Conservation (phyloP, 352 stramenopile genomes). For the Globisporangium cylindrosporum region DNA sequence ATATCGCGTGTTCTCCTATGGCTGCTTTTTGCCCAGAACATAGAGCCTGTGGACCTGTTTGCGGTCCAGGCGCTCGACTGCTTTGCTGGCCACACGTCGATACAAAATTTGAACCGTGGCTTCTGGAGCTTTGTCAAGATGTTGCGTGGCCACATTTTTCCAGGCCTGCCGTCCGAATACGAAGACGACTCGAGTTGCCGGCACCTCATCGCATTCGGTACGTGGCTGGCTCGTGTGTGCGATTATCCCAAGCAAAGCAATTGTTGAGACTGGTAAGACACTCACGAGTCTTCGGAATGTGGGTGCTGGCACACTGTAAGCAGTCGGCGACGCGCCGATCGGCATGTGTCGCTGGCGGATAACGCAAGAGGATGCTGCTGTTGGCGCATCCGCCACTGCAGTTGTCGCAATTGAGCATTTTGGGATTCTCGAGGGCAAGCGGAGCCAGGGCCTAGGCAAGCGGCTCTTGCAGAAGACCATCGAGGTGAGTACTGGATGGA, state of each 20-base stretch:
- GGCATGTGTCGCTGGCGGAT: slow-evolving; percentile 51
- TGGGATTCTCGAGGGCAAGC: slow-evolving; percentile 52
- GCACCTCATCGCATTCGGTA: slow-evolving; percentile 68
- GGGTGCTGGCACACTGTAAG: neutral
- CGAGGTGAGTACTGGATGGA: neutral
- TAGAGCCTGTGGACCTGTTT: slow-evolving; percentile 40
- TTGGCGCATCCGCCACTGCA: slow-evolving; percentile 27
- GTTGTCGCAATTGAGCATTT: slow-evolving; percentile 60
- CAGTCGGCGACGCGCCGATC: slow-evolving; percentile 73
- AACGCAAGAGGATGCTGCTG: slow-evolving; percentile 15
- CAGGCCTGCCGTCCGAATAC: slow-evolving; percentile 22
- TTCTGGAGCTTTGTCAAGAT: slow-evolving; percentile 58
- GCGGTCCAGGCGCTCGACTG: slow-evolving; percentile 52
- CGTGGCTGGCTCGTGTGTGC: slow-evolving; percentile 6
- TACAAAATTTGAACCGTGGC: slow-evolving; percentile 28
- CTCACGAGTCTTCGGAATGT: slow-evolving; percentile 6
- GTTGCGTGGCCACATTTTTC: slow-evolving; percentile 47
- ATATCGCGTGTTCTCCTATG: neutral
- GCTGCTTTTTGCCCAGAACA: slow-evolving; percentile 23
- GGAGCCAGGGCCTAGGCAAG: slow-evolving; percentile 45
- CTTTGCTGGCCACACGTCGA: slow-evolving; percentile 28
- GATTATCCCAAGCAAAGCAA: neutral
- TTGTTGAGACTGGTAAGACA: neutral
- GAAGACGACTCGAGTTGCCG: slow-evolving; percentile 35
- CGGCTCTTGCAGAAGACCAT: slow-evolving; percentile 30